phyloP scores from a whole-genome alignment of 352 stramenopile species.

The Aphanomyces astaci region DNA sequence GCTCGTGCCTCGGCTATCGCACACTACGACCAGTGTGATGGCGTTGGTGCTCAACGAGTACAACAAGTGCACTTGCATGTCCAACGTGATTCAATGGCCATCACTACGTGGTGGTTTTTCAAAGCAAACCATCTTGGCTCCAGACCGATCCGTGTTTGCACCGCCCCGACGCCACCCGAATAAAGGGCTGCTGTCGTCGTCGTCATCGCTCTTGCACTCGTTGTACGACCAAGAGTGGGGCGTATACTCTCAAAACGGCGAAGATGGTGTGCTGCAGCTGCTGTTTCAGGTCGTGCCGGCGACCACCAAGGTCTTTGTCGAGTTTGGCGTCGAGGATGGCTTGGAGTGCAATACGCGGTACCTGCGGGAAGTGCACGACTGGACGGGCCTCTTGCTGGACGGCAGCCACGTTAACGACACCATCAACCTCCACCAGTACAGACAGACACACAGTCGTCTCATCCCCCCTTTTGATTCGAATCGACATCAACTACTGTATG shows the following conservation, averaged over 20 bases:
- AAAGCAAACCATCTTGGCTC: too few relatives aligned
- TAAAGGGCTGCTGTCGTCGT: slow-evolving; percentile 15
- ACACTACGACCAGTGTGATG: slow-evolving; percentile 30
- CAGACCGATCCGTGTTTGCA: slow-evolving; percentile 26
- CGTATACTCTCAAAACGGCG: slow-evolving; percentile 55
- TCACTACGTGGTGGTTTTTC: too few relatives aligned
- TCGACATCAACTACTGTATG: too few relatives aligned
- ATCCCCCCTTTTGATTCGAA: too few relatives aligned
- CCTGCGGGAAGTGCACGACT: slow-evolving; percentile 38
- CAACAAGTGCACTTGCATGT: slow-evolving; percentile 36
- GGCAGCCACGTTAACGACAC: slow-evolving; percentile 33
- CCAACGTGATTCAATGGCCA: slow-evolving; percentile 23
- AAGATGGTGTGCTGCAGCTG: slow-evolving; percentile 50
- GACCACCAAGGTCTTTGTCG: slow-evolving; percentile 40
- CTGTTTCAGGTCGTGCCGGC: slow-evolving; percentile 45
- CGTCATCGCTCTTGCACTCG: neutral
- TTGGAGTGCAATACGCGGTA: slow-evolving; percentile 56
- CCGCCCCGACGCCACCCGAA: slow-evolving; percentile 22
- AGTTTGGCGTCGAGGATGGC: slow-evolving; percentile 55
- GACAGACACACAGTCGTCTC: too few relatives aligned
- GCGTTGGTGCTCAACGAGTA: slow-evolving; percentile 41
- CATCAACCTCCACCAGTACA: slow-evolving; percentile 40
- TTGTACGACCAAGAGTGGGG: slow-evolving; percentile 61
- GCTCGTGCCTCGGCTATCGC: slow-evolving; percentile 17
- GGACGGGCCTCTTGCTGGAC: slow-evolving; percentile 57